Percentiles rank a stretch among this genome's conserved stretches.
These are phyloP conservation scores for Cornus kousa DNA, from an alignment of 148 eudicot genomes.

Conservation along the genomic window DNA sequence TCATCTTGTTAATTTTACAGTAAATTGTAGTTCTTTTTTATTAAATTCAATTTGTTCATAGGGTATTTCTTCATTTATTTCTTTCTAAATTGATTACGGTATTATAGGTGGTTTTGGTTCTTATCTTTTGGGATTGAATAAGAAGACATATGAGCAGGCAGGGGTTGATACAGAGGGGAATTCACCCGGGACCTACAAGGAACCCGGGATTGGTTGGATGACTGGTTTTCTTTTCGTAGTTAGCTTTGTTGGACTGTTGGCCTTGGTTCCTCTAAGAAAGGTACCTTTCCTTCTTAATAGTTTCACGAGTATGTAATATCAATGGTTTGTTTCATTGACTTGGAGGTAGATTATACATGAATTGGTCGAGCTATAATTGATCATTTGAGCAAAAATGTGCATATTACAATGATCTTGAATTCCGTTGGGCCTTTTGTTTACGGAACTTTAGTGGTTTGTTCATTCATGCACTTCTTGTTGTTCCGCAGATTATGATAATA, in stretches of 20 bases:
- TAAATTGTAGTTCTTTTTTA: neutral
- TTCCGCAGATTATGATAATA: conserved; percentile 70
- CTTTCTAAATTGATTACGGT: neutral
- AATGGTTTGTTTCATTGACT: neutral
- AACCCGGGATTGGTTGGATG: conserved; percentile 77
- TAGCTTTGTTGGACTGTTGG: conserved; percentile 72
- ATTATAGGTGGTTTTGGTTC: conserved; percentile 84
- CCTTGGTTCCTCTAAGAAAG: conserved; percentile 87
- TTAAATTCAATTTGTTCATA: neutral
- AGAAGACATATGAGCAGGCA: conserved; percentile 70
- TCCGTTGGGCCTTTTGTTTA: neutral
- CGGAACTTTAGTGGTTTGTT: neutral
- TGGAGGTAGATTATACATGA: neutral
- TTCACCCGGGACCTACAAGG: conserved; percentile 57
- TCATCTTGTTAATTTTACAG: neutral
- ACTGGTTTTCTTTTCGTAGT: conserved; percentile 70
- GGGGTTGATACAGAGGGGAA: conserved; percentile 76
- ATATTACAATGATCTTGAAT: neutral
- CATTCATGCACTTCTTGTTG: conserved; percentile 1
- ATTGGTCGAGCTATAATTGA: too few relatives aligned
- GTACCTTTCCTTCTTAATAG: conserved; percentile 18
- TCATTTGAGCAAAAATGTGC: neutral
- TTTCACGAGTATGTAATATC: too few relatives aligned
- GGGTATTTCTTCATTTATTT: neutral
- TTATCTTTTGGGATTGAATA: conserved; percentile 70